A percentile compares a stretch with the other conserved stretches of the same genome.
phyloP scores from a whole-genome alignment of 2,329 filamentous ascomycete species.

The Cercospora sp. region DNA sequence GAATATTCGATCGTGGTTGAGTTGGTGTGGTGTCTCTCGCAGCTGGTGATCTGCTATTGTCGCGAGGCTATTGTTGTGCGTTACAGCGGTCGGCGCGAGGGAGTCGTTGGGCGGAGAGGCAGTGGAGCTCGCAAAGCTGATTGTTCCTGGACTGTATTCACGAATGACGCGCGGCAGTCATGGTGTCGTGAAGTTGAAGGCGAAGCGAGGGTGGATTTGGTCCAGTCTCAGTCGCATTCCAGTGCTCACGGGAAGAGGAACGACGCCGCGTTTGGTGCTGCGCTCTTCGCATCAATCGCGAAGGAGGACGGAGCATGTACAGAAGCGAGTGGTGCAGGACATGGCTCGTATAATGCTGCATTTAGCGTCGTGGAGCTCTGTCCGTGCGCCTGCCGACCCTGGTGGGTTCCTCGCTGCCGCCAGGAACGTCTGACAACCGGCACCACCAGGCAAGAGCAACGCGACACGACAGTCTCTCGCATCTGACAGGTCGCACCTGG shows the following conservation, averaged over 20 bases:
- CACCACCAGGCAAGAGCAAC: not conserved
- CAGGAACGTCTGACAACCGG: not conserved
- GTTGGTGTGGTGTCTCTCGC: not conserved
- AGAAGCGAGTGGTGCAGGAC: not conserved
- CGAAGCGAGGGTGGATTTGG: not conserved
- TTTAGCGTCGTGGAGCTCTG: not conserved
- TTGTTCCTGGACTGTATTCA: not conserved
- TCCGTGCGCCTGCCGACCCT: not conserved
- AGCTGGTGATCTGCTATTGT: not conserved
- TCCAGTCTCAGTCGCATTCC: not conserved
- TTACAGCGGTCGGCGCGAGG: not conserved
- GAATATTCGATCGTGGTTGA: constrained; percentile 2
- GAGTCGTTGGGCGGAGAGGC: not conserved
- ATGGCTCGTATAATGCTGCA: not conserved
- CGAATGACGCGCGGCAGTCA: not conserved
- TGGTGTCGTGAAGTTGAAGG: not conserved
- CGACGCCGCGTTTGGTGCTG: not conserved
- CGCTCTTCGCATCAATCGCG: not conserved
- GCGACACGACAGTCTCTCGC: not conserved
- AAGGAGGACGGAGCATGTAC: not conserved
- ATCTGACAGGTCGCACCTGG: not conserved
- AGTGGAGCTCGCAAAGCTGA: not conserved
- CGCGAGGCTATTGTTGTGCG: not conserved
- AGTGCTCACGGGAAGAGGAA: not conserved
- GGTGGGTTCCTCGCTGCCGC: not conserved